phyloP scores from a whole-genome alignment of 306 rosid species.

The Gastrolobium bilobum region DNA sequence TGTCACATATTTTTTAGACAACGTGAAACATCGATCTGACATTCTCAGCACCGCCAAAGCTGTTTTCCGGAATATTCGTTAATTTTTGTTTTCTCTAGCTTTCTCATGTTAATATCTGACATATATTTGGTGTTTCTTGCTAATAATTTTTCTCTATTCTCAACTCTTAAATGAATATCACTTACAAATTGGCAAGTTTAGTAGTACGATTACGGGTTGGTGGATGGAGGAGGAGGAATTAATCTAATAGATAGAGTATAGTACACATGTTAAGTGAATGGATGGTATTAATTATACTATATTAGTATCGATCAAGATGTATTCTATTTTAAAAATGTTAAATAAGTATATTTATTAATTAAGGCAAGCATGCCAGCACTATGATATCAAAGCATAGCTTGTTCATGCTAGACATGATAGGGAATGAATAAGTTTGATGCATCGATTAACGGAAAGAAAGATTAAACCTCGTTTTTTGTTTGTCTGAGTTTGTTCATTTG shows the following conservation, averaged over 20 bases:
- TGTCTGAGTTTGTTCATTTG: neutral
- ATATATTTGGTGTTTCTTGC: neutral
- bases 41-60: slow-evolving; percentile 32
- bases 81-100: neutral
- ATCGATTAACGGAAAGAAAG: slow-evolving; percentile 43
- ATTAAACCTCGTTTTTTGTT: slow-evolving; percentile 8
- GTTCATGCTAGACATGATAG: slow-evolving; percentile 47
- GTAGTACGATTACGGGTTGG: neutral
- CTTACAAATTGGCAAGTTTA: neutral
- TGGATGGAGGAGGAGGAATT: slow-evolving; percentile 3
- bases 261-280: slow-evolving; percentile 1
- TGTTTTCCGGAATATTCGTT: neutral
- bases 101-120: neutral
- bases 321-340: slow-evolving; percentile 16
- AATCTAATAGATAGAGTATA: neutral
- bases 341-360: neutral
- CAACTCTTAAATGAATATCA: neutral
- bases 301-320: neutral
- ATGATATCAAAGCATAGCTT: slow-evolving; percentile 35
- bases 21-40: slow-evolving; percentile 35
- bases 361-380: slow-evolving; percentile 42
- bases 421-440: slow-evolving; percentile 26
- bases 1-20: slow-evolving; percentile 55
- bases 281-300: neutral
- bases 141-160: neutral